Evolutionary conservation across 352 stramenopile species (phyloP).

Genomic region (Pythium periplocum): DNA sequence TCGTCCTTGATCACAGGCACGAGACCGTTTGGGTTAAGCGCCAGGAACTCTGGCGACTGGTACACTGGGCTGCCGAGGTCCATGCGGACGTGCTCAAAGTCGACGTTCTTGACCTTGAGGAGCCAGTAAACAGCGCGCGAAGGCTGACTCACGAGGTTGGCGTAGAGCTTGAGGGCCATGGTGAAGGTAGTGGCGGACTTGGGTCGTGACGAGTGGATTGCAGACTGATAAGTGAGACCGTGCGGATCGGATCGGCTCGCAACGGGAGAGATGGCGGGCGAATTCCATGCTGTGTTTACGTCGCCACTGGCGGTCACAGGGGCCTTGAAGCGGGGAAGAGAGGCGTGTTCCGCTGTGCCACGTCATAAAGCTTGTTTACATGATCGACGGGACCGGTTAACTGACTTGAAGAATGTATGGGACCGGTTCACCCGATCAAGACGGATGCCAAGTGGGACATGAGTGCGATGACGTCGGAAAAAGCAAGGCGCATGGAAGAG

Average conservation of each 20-base stretch:
- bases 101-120: slow-evolving; percentile 40
- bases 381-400: neutral
- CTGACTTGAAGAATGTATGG: neutral
- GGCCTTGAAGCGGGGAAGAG: neutral
- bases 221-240: neutral
- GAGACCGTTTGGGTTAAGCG: slow-evolving; percentile 44
- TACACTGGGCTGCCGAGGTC: slow-evolving; percentile 18
- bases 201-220: neutral
- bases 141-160: slow-evolving; percentile 15
- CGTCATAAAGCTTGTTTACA: slow-evolving; percentile 8
- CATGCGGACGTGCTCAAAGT: slow-evolving; percentile 30
- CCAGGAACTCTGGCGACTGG: slow-evolving; percentile 25
- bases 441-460: no score
- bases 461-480: no score
- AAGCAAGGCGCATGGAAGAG: no score
- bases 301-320: neutral
- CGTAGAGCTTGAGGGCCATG: slow-evolving; percentile 17
- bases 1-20: slow-evolving; percentile 49
- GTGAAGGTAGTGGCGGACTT: no score
- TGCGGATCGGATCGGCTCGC: neutral
- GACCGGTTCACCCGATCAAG: neutral
- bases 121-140: slow-evolving; percentile 25
- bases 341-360: neutral
- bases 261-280: no score
- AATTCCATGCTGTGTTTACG: no score